A percentile compares a stretch with the other conserved stretches of the same genome.
These are phyloP conservation scores for Patellaria atrata DNA, from an alignment of 495 filamentous ascomycete species.

Conservation along the genomic window DNA sequence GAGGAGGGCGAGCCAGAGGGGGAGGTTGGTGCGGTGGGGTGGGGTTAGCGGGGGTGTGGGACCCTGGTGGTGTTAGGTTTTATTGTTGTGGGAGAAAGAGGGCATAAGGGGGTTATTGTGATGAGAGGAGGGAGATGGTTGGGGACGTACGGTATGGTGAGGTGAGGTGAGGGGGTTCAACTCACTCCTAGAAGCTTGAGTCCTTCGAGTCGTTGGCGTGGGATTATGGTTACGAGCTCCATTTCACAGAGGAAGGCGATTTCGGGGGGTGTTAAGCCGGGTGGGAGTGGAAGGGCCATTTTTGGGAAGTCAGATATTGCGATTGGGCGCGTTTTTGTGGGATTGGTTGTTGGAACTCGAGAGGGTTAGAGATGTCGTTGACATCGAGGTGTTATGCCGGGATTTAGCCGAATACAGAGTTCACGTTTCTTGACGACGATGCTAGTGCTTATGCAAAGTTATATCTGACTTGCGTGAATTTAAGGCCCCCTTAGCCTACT, in stretches of 20 bases:
- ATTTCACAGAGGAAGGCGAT: slow-evolving; percentile 95
- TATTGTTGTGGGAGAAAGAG: slow-evolving; percentile 17
- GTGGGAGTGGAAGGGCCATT: slow-evolving; percentile 75
- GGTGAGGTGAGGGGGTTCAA: slow-evolving; percentile 21
- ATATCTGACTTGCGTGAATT: too few relatives aligned
- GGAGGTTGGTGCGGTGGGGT: slow-evolving; percentile 64
- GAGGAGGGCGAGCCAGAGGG: slow-evolving; percentile 93
- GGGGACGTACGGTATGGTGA: slow-evolving; percentile 10
- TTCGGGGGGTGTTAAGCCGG: slow-evolving; percentile 75
- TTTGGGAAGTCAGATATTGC: slow-evolving; percentile 4
- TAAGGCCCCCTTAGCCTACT: too few relatives aligned
- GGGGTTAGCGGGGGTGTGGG: slow-evolving; percentile 60
- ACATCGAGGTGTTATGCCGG: too few relatives aligned
- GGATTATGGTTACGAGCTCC: slow-evolving; percentile 84
- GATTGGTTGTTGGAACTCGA: slow-evolving; percentile 1
- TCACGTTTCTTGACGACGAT: too few relatives aligned
- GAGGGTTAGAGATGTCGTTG: not conserved
- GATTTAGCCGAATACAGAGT: too few relatives aligned
- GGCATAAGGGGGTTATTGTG: not conserved
- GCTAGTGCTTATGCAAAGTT: too few relatives aligned
- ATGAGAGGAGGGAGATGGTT: slow-evolving; percentile 3
- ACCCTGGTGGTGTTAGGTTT: slow-evolving; percentile 40
- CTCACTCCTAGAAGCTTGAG: slow-evolving; percentile 73
- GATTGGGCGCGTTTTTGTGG: slow-evolving; percentile 9
- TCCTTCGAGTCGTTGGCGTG: slow-evolving; percentile 76